Evolutionary conservation across 129 eudicot species (phyloP).

Genomic region (Ambrosia artemisiifolia): DNA sequence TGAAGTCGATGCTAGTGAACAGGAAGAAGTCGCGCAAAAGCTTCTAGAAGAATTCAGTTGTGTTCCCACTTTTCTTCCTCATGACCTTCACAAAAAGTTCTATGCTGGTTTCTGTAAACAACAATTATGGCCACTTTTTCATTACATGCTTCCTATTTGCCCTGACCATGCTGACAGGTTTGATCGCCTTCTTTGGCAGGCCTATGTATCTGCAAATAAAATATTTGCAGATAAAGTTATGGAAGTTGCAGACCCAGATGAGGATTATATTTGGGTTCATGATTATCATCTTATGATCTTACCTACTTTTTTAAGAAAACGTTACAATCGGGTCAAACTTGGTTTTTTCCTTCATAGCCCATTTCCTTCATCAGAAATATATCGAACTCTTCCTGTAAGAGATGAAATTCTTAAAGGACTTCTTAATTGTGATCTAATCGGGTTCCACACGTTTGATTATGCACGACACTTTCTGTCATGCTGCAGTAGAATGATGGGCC

Average conservation of each 20-base stretch:
- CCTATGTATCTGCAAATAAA: slow-evolving; percentile 76
- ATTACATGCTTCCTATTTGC: slow-evolving; percentile 90
- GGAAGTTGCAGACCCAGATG: slow-evolving; percentile 82
- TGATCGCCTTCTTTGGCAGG: slow-evolving; percentile 80
- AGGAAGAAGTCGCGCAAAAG: slow-evolving; percentile 74
- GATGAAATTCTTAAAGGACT: slow-evolving; percentile 75
- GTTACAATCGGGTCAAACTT: slow-evolving; percentile 57
- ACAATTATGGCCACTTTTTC: slow-evolving; percentile 84
- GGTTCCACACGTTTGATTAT: slow-evolving; percentile 88
- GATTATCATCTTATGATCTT: slow-evolving; percentile 91
- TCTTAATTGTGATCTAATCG: slow-evolving; percentile 73
- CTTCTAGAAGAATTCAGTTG: slow-evolving; percentile 81
- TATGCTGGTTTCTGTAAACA: slow-evolving; percentile 89
- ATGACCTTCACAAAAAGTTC: slow-evolving; percentile 57
- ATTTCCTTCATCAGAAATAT: slow-evolving; percentile 81
- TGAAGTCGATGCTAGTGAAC: slow-evolving; percentile 60
- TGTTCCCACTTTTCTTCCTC: slow-evolving; percentile 83
- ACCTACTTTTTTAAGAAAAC: slow-evolving; percentile 72
- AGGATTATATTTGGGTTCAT: slow-evolving; percentile 79
- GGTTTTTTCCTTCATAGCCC: slow-evolving; percentile 93
- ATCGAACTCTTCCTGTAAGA: slow-evolving; percentile 76
- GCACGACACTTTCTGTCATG: slow-evolving; percentile 88
- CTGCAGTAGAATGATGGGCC: slow-evolving; percentile 81
- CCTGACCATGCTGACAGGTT: slow-evolving; percentile 71
- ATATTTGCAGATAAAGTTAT: slow-evolving; percentile 75